Conservation (phyloP, 2,329 filamentous ascomycete species). For the Dactylellina haptotyla region DNA sequence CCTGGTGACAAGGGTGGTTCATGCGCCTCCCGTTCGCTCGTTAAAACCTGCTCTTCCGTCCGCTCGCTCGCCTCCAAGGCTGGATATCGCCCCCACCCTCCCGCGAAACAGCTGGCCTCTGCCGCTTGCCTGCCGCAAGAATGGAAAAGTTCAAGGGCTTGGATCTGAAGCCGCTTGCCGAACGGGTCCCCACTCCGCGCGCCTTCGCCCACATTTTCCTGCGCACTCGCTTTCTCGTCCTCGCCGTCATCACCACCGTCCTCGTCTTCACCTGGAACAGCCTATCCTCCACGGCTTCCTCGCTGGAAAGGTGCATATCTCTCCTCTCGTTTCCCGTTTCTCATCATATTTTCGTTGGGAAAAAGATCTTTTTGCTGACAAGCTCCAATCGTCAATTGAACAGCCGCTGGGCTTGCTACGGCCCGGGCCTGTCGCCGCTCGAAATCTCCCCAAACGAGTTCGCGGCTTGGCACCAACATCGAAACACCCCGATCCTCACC, state of each 20-base stretch:
- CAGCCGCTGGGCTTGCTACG: slow-evolving; percentile 77
- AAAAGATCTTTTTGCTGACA: not conserved
- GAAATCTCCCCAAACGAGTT: slow-evolving; percentile 93
- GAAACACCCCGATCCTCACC: slow-evolving; percentile 92
- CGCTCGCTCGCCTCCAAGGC: not conserved
- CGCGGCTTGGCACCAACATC: slow-evolving; percentile 84
- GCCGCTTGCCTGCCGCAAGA: not conserved
- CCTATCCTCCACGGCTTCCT: slow-evolving; percentile 36
- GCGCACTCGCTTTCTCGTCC: slow-evolving; percentile 40
- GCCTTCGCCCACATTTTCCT: slow-evolving; percentile 40
- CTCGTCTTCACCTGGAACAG: slow-evolving; percentile 41
- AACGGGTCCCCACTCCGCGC: slow-evolving; percentile 37
- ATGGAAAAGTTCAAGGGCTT: slow-evolving; percentile 43
- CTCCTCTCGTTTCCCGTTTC: not conserved
- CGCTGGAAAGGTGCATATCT: slow-evolving; percentile 33
- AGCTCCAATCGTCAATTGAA: not conserved
- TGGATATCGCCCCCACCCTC: not conserved
- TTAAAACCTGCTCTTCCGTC: not conserved
- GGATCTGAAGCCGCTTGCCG: slow-evolving; percentile 37
- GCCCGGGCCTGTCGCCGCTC: slow-evolving; percentile 93
- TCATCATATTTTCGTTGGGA: not conserved
- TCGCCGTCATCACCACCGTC: slow-evolving; percentile 28
- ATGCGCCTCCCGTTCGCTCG: slow-evolving; percentile 14
- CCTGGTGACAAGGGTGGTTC: not conserved
- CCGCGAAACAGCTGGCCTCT: not conserved